Conservation (phyloP, 2,329 filamentous ascomycete genomes). For the Ceratocystis eucalypticola region DNA sequence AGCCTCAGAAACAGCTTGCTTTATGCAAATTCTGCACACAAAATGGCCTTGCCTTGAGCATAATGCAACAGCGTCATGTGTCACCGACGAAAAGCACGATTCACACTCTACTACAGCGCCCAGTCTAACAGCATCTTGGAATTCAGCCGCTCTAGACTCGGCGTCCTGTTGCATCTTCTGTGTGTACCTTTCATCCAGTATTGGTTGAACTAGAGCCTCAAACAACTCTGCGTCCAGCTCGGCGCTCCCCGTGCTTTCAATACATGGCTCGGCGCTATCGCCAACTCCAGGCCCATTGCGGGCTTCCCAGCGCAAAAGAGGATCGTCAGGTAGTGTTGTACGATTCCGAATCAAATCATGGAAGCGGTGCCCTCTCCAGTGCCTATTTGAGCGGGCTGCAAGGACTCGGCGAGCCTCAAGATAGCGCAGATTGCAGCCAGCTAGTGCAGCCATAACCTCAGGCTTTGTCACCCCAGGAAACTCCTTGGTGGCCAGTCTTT, state of each 20-base stretch:
- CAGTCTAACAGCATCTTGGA: constrained; percentile 36
- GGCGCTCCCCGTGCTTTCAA: constrained; percentile 51
- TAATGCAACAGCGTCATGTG: background rate
- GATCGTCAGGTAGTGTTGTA: background rate
- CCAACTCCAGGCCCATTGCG: background rate
- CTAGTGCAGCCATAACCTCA: background rate
- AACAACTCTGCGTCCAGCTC: constrained; percentile 52
- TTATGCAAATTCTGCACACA: constrained; percentile 71
- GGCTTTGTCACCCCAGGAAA: background rate
- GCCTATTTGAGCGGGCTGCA: background rate
- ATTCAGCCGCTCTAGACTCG: constrained; percentile 42
- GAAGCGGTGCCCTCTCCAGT: background rate
- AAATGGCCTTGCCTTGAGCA: constrained; percentile 45
- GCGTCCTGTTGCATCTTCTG: constrained; percentile 44
- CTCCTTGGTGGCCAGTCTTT: background rate
- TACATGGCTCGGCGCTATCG: constrained; percentile 15
- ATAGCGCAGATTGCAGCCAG: background rate
- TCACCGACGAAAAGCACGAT: background rate
- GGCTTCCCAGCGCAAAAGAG: background rate
- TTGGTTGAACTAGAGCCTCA: constrained; percentile 42
- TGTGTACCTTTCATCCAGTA: constrained; percentile 30
- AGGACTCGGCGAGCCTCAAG: constrained; percentile 31
- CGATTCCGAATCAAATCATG: background rate
- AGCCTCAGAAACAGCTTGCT: constrained; percentile 68
- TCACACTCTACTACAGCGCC: constrained; percentile 40